Conservation (phyloP, 2,329 filamentous ascomycete genomes). For the Pseudocercospora crystallina region DNA sequence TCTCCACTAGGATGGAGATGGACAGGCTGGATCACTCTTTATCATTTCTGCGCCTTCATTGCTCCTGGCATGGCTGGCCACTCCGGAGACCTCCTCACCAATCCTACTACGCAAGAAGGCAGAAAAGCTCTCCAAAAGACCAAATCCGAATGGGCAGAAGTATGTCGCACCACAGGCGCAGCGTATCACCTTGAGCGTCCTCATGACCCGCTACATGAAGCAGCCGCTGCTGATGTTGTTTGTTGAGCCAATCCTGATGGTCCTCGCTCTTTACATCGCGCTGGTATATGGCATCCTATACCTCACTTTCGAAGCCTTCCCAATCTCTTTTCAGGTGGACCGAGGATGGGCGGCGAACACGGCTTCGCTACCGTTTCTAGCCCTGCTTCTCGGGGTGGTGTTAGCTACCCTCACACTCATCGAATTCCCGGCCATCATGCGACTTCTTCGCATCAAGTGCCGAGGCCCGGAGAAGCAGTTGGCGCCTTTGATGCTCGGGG, state of each 20-base stretch:
- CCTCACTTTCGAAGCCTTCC: constrained; percentile 90
- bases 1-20: no score
- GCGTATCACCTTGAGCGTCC: constrained; percentile 74
- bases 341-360: constrained; percentile 77
- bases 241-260: constrained; percentile 83
- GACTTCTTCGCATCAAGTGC: no score
- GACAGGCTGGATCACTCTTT: no score
- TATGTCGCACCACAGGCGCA: constrained; percentile 68
- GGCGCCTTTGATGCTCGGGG: constrained; percentile 75
- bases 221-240: constrained; percentile 76
- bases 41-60: no score
- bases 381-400: constrained; percentile 61
- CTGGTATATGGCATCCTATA: constrained; percentile 85
- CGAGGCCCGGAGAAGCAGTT: constrained; percentile 74
- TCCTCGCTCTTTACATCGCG: constrained; percentile 70
- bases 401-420: constrained; percentile 52
- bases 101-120: constrained; percentile 67
- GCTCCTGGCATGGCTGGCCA: no score
- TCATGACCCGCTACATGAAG: constrained; percentile 70
- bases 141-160: constrained; percentile 67
- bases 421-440: no score
- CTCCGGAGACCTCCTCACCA: constrained; percentile 82
- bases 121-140: constrained; percentile 59
- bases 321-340: constrained; percentile 72
- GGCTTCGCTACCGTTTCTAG: constrained; percentile 75